Percentiles rank a stretch among this genome's conserved stretches.
phyloP scores from a whole-genome alignment of 352 stramenopile genomes.

The Phytophthora sp. region DNA sequence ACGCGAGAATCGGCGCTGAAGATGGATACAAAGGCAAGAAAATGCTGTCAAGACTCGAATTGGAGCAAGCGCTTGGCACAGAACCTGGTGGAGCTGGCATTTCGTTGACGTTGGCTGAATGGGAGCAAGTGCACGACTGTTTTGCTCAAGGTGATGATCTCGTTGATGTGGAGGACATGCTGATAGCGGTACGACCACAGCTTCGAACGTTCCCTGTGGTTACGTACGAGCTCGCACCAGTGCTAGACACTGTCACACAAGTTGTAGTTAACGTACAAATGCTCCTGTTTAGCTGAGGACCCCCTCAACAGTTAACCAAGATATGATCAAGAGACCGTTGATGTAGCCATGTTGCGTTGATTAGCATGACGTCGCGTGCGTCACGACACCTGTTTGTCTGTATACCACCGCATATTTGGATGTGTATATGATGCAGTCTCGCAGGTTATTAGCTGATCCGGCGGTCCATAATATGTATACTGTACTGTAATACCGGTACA shows the following conservation, averaged over 20 bases:
- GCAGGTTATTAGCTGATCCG: too few relatives aligned
- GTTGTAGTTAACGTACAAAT: conserved; percentile 61
- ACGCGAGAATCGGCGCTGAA: neutral
- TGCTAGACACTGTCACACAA: conserved; percentile 64
- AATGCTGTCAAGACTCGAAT: conserved; percentile 40
- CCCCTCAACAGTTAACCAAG: too few relatives aligned
- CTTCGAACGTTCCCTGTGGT: conserved; percentile 42
- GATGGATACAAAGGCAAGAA: conserved; percentile 29
- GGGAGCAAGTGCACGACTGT: conserved; percentile 49
- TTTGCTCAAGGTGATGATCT: conserved; percentile 53
- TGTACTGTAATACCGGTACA: too few relatives aligned
- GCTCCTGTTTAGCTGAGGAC: conserved; percentile 25
- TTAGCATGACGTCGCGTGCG: too few relatives aligned
- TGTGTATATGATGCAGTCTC: too few relatives aligned
- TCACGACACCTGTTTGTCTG: too few relatives aligned
- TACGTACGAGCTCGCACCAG: conserved; percentile 58
- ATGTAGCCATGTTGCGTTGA: too few relatives aligned
- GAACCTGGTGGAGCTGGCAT: conserved; percentile 33
- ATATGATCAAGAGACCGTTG: too few relatives aligned
- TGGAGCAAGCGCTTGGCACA: conserved; percentile 48
- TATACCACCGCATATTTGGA: too few relatives aligned
- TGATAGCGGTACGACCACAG: conserved; percentile 42
- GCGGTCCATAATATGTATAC: too few relatives aligned
- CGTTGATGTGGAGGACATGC: conserved; percentile 48
- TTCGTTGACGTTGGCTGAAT: conserved; percentile 45